Percentiles rank a stretch among this genome's conserved stretches.
These are phyloP conservation scores for Camillea tinctor DNA, from an alignment of 2,329 filamentous ascomycete genomes.

Conservation along the genomic window DNA sequence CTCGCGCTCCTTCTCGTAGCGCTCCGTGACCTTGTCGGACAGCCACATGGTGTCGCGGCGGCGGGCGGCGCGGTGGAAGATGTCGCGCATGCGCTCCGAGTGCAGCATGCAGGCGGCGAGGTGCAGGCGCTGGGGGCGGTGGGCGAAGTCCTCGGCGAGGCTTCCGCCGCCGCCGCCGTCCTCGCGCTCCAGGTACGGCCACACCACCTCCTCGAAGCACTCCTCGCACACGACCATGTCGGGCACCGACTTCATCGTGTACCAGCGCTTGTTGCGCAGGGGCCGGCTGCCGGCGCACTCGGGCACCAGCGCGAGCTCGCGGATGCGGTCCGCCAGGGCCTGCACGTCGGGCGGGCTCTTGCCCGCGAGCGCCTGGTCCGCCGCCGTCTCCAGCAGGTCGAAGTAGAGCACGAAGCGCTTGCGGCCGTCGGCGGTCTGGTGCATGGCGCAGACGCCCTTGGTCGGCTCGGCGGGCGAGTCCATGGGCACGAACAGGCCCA, in stretches of 20 bases:
- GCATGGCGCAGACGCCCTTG: constrained; percentile 67
- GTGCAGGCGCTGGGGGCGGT: constrained; percentile 54
- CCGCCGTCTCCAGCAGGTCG: constrained; percentile 57
- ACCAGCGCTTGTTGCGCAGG: constrained; percentile 66
- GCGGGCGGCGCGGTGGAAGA: constrained; percentile 67
- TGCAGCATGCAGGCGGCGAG: constrained; percentile 74
- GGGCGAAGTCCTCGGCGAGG: constrained; percentile 66
- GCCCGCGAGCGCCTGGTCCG: constrained; percentile 48
- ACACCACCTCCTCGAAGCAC: constrained; percentile 80
- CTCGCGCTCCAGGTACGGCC: constrained; percentile 58
- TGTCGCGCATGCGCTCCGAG: constrained; percentile 71
- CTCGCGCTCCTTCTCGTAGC: constrained; percentile 58
- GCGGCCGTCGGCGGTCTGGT: constrained; percentile 40
- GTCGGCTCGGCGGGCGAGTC: constrained; percentile 45
- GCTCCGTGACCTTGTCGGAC: constrained; percentile 53
- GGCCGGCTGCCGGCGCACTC: constrained; percentile 68
- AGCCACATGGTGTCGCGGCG: constrained; percentile 67
- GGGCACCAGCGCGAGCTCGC: constrained; percentile 53
- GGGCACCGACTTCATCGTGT: constrained; percentile 71
- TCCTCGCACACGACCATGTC: constrained; percentile 83
- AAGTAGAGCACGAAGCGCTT: constrained; percentile 59
- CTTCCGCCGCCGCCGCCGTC: constrained; percentile 31
- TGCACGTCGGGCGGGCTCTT: constrained; percentile 54
- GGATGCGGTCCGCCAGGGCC: constrained; percentile 63
- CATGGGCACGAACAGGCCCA: constrained; percentile 61